phyloP scores from a whole-genome alignment of 495 filamentous ascomycete genomes.

The Pseudotulostoma volvatum region DNA sequence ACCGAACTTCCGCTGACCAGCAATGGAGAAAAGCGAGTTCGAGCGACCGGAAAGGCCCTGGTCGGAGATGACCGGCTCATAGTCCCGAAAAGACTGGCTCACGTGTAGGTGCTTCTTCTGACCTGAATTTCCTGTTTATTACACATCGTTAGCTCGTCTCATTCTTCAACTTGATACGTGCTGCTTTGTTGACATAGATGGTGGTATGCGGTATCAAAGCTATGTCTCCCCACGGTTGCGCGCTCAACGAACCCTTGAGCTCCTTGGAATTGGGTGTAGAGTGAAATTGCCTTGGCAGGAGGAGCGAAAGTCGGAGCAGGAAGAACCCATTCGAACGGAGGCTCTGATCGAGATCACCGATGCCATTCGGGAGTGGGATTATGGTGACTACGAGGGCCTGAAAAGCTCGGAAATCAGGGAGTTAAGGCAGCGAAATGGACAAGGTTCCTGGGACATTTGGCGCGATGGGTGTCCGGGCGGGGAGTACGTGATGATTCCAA shows the following conservation, averaged over 20 bases:
- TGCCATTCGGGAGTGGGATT: conserved; percentile 86
- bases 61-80: conserved; percentile 77
- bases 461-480: conserved; percentile 58
- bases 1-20: conserved; percentile 76
- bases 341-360: conserved; percentile 51
- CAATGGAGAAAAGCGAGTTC: conserved; percentile 73
- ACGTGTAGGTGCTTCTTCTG: conserved; percentile 56
- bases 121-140: background rate
- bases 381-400: conserved; percentile 87
- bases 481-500: conserved; percentile 33
- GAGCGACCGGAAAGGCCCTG: conserved; percentile 64
- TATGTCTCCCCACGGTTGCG: conserved; percentile 81
- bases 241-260: conserved; percentile 73
- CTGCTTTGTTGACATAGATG: background rate
- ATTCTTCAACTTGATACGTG: no score
- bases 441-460: conserved; percentile 64
- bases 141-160: background rate
- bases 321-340: conserved; percentile 30
- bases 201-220: conserved; percentile 16
- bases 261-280: conserved; percentile 47
- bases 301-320: conserved; percentile 18
- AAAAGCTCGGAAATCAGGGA: conserved; percentile 55
- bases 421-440: conserved; percentile 25
- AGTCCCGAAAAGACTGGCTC: conserved; percentile 61
- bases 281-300: conserved; percentile 38